phyloP scores from a whole-genome alignment of 2,329 filamentous ascomycete genomes.

The Fusarium subglutinans region DNA sequence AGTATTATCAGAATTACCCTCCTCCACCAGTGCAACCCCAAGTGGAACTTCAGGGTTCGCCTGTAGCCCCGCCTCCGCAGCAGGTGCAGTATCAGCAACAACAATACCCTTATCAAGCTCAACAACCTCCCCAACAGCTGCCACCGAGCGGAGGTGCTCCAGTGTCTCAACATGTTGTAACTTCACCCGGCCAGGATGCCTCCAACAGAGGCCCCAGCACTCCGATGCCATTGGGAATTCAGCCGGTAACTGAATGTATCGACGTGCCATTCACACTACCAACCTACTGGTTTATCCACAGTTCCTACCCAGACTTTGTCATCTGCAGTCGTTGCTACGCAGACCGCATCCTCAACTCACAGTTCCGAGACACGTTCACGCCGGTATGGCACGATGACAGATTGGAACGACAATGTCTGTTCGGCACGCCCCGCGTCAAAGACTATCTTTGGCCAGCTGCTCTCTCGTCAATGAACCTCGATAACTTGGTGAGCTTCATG shows the following conservation, averaged over 20 bases:
- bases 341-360: neutral
- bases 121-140: rapidly evolving
- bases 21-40: neutral
- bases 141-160: neutral
- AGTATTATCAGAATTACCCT: neutral
- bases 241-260: neutral
- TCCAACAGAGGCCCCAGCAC: neutral
- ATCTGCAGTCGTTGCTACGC: neutral
- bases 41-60: neutral
- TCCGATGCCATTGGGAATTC: neutral
- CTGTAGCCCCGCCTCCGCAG: neutral
- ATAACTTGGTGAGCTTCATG: neutral
- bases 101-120: neutral
- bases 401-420: neutral
- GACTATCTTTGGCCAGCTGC: neutral
- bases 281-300: neutral
- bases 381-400: neutral
- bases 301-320: neutral
- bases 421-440: neutral
- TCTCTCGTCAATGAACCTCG: neutral
- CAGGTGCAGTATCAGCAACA: neutral
- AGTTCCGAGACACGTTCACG: neutral
- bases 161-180: rapidly evolving
- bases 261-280: neutral
- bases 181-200: rapidly evolving